Evolutionary conservation across 805 yeast genomes (phyloP).

Genomic region (Trichomonascus vanleenenianus): DNA sequence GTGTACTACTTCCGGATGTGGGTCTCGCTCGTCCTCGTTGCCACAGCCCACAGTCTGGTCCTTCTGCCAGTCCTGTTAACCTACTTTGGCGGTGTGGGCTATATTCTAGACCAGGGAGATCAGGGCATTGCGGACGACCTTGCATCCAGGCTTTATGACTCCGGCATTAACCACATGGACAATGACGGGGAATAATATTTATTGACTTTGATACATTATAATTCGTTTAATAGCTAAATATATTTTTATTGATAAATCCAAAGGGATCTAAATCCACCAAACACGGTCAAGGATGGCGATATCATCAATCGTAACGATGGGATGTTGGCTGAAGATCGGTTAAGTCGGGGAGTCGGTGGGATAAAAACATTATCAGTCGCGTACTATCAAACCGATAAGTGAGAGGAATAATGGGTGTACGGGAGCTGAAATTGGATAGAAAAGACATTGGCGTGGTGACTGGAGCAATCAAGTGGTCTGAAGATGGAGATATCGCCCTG

Average conservation of each 20-base stretch:
- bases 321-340: no score
- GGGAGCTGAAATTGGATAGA: constrained; percentile 6
- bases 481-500: constrained; percentile 17
- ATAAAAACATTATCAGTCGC: no score
- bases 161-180: background rate
- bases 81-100: constrained; percentile 53
- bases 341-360: no score
- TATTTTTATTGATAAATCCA: no score
- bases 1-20: constrained; percentile 94
- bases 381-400: background rate
- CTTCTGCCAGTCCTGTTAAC: constrained; percentile 72
- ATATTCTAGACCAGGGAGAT: constrained; percentile 32
- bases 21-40: constrained; percentile 69
- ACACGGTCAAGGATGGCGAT: no score
- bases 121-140: constrained; percentile 24
- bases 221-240: no score
- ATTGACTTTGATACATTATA: background rate
- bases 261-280: no score
- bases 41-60: constrained; percentile 69
- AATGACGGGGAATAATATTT: constrained; percentile 1
- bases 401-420: background rate
- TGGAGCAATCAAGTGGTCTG: constrained; percentile 19
- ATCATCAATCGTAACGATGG: no score
- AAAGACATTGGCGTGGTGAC: constrained; percentile 2
- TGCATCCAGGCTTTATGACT: constrained; percentile 18